Base-by-base conservation (phyloP, 768 basidiomycete species). In the Erythrobasidium yunnanense region DNA sequence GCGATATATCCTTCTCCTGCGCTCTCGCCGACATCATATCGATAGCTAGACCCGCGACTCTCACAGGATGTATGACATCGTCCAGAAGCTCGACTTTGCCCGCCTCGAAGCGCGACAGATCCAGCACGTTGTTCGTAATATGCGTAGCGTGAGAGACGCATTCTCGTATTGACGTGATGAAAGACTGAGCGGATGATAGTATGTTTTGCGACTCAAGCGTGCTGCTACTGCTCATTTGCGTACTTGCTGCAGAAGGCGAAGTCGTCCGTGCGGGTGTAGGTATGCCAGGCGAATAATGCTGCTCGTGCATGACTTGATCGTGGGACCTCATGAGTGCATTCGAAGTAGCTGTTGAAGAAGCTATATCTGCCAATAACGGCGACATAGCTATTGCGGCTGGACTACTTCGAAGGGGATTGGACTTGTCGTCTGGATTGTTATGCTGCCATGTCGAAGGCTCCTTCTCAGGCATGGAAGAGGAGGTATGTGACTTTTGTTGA, bases 1-100 rank as follows among this genome's bases (percentile, higher is more conserved):
- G 22, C 27, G 42, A 35, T n/a, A 58, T 58, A 2, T 58, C 56
- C 25, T 58, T 58, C 56, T 58, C 56, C 35, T 58, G 56, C 11
- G 56, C 56, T 22, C 56, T n/a, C 17, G 56, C 56, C 34, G 29
- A 45, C 56, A 58, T 58, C 56, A 58, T 58, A 46, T 58, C 56
- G 32, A 58, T 27, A 8, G 56, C 56, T 7, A 58, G 38, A 20
- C 38, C 45, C 22, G 56, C 56, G n/a, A 58, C 56, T 13, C 56
- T 35, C n/a, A 45, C 38, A 23, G 56, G 56, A 20, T 45, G 45
- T 4, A 58, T 45, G 17, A 58, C 45, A 27, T 58, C 56, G 27
- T 58, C 45, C 20, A 58, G 45, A n/a, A 58, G 25, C 35, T 58
- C 56, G 25, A 58, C 56, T 20, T 58, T 58, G 11, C 56, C 56